Evolutionary conservation across 176 grass and related monocot genomes (phyloP), one percentile per base, ranked within the genome.

Genomic region (Phoenix dactylifera): DNA sequence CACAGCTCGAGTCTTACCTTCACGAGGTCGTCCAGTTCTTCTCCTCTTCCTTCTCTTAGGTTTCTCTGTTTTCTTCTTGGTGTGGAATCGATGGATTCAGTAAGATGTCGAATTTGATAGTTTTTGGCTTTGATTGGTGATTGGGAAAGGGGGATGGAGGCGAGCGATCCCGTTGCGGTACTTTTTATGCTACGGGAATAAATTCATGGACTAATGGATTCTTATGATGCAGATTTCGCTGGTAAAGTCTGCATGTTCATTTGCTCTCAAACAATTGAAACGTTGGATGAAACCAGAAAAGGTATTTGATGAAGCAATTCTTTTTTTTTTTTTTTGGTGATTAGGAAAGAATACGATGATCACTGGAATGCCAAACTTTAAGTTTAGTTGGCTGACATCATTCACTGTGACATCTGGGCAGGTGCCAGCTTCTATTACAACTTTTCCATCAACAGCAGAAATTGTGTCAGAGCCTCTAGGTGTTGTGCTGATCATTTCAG

Each of bases 241-340:
- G 16, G 73, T 55, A 2, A 98, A 81, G 61, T 50, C 55, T 4
- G n/a, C 94, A 15, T 88, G 84, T 58, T 16, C 19, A 15, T 98
- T 93, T 65, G 64, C 88, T 54, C 25, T 92, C 16, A 86, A 93
- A 28, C 57, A 68, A 19, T 54, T 98, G 56, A 93, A 89, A 74
- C 88, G 14, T 19, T 98, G 94, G 94, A 83, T 89, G 76, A 98
- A 93, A 63, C 88, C 94, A 4, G 73, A 98, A 1, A 93, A 93
- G 88, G 94, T 83, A 52, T 19, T 19, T 83, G 54, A 26, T 64
- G 19, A 39, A 39, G 12, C 7, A 39, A 39, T 39, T 12, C 9
- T 39, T 32, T 32, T 39, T 39, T 39, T 39, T 39, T 39, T 12
- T 39, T 39, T 39, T 39, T 0, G 35, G 9, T 12, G 35, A 39